Conservation (phyloP, 1,139 yeast species). For the Maudiozyma humilis region DNA sequence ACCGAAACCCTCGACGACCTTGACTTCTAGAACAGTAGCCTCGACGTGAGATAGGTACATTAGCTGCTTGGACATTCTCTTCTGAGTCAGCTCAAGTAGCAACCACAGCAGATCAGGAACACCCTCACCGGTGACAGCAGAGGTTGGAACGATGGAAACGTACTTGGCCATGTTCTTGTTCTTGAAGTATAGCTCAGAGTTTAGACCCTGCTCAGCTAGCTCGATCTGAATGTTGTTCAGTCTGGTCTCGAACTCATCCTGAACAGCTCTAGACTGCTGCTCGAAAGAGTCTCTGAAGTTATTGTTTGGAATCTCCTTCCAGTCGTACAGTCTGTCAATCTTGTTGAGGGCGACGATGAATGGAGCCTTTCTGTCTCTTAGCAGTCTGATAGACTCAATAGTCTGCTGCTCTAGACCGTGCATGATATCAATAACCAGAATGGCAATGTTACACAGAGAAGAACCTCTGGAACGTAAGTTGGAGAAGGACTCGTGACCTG, state of each 20-base stretch:
- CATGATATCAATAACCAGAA: constrained; percentile 95
- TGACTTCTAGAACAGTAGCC: constrained; percentile 95
- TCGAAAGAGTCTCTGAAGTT: constrained; percentile 91
- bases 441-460: constrained; percentile 96
- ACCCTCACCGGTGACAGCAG: constrained; percentile 99
- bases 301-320: constrained; percentile 85
- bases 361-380: constrained; percentile 96
- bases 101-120: constrained; percentile 97
- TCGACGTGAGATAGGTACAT: constrained; percentile 86
- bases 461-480: constrained; percentile 98
- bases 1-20: constrained; percentile 98
- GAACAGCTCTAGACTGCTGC: constrained; percentile 74
- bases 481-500: constrained; percentile 99
- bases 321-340: constrained; percentile 92
- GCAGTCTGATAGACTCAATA: constrained; percentile 79
- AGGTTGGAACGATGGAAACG: constrained; percentile 95
- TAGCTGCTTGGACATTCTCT: constrained; percentile 97
- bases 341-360: constrained; percentile 94
- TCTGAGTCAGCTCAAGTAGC: constrained; percentile 88
- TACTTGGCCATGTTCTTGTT: constrained; percentile 87
- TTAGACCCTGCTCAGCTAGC: constrained; percentile 95
- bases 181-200: constrained; percentile 91
- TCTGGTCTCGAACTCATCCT: constrained; percentile 85
- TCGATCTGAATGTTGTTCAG: constrained; percentile 80
- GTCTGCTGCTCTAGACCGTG: constrained; percentile 99